These are phyloP conservation scores for Aspergillus sojae DNA, from an alignment of 2,329 filamentous ascomycete species.

Conservation along the genomic window DNA sequence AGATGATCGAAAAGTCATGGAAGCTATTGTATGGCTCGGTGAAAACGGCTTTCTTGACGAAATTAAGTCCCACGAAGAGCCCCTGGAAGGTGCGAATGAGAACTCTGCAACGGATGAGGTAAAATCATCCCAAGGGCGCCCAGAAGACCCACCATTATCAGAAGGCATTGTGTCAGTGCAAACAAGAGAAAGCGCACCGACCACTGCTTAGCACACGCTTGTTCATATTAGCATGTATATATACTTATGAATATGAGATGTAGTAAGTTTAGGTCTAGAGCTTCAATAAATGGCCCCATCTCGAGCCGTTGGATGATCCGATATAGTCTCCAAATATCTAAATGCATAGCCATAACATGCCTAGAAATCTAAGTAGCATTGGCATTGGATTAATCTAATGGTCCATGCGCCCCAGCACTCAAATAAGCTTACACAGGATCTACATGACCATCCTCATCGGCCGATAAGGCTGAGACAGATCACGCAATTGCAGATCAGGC, in stretches of 20 bases:
- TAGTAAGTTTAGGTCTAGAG: neutral
- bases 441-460: neutral
- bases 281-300: neutral
- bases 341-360: neutral
- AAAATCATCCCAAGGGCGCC: neutral
- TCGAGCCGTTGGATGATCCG: neutral
- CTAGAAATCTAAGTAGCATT: neutral
- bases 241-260: neutral
- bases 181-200: neutral
- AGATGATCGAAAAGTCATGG: slow-evolving; percentile 44
- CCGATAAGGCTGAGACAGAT: neutral
- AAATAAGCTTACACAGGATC: neutral
- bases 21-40: slow-evolving; percentile 46
- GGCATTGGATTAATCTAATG: neutral
- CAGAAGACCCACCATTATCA: neutral
- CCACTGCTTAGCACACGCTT: neutral
- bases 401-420: neutral
- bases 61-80: slow-evolving; percentile 6
- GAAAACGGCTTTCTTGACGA: slow-evolving; percentile 43
- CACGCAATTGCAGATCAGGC: neutral
- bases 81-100: neutral
- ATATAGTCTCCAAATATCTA: neutral
- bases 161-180: neutral
- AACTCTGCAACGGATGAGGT: neutral
- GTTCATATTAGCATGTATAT: neutral